These are phyloP conservation scores for Ascomycota sp. DNA, from an alignment of 2,329 filamentous ascomycete genomes.

Conservation along the genomic window DNA sequence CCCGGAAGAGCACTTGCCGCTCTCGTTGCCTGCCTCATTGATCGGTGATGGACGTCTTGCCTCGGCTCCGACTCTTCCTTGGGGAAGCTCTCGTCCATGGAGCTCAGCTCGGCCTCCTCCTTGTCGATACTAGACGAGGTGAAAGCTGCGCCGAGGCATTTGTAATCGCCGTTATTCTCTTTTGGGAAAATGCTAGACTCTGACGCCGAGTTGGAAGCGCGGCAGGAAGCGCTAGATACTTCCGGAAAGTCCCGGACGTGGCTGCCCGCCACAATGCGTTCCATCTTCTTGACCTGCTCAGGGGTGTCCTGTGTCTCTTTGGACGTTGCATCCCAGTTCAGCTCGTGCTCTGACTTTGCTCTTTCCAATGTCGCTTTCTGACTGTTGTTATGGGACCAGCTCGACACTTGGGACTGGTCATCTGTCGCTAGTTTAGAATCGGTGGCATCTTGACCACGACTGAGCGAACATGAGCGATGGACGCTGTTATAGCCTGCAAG, in stretches of 20 bases:
- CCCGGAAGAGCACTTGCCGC: slow-evolving; percentile 1
- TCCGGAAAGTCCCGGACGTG: slow-evolving; percentile 31
- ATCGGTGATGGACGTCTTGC: slow-evolving; percentile 10
- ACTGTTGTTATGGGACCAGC: slow-evolving; percentile 7
- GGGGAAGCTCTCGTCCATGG: slow-evolving; percentile 22
- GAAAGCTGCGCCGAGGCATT: neutral
- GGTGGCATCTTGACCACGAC: neutral
- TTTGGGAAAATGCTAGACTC: slow-evolving; percentile 9
- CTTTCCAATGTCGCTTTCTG: slow-evolving; percentile 4
- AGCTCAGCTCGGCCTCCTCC: slow-evolving; percentile 13
- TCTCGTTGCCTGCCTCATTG: slow-evolving; percentile 1
- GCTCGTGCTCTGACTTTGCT: slow-evolving; percentile 3
- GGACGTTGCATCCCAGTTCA: slow-evolving; percentile 2
- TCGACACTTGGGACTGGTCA: slow-evolving; percentile 12
- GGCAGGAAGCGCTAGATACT: slow-evolving; percentile 25
- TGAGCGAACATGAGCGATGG: neutral
- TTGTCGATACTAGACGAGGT: slow-evolving; percentile 3
- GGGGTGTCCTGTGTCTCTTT: slow-evolving; percentile 1
- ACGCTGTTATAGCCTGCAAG: neutral
- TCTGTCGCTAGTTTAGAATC: slow-evolving; percentile 10
- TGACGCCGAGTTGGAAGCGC: slow-evolving; percentile 7
- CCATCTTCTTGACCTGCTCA: neutral
- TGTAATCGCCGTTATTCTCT: neutral
- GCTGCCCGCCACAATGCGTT: slow-evolving; percentile 20
- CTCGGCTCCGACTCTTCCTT: slow-evolving; percentile 8